These are phyloP conservation scores for Macrophomina pseudophaseolina DNA, from an alignment of 2,329 filamentous ascomycete species.

Conservation along the genomic window DNA sequence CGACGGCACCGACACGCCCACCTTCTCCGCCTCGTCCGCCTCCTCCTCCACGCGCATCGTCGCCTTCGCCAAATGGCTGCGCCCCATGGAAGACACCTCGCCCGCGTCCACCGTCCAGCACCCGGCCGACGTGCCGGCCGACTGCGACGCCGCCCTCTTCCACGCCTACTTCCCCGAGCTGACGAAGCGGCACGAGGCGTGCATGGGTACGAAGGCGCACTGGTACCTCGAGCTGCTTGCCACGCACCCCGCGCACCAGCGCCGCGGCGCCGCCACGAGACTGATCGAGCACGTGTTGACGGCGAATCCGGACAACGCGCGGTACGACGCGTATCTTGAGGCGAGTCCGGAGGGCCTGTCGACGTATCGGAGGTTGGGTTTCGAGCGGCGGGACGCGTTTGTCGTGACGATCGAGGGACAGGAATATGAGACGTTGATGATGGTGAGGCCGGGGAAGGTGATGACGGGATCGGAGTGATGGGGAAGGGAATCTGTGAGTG, in stretches of 20 bases:
- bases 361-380: constrained; percentile 9
- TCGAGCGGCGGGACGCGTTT: constrained; percentile 6
- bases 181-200: neutral
- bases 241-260: constrained; percentile 18
- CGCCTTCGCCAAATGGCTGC: constrained; percentile 20
- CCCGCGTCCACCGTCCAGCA: neutral
- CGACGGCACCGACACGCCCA: constrained; percentile 8
- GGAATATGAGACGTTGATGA: constrained; percentile 13
- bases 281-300: constrained; percentile 7
- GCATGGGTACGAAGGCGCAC: constrained; percentile 9
- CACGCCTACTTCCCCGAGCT: neutral
- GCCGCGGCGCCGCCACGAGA: constrained; percentile 7
- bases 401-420: neutral
- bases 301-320: neutral
- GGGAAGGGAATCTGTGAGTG: too few species aligned
- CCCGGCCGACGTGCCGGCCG: neutral
- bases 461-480: too few species aligned
- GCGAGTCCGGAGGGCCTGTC: neutral
- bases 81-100: neutral
- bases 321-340: constrained; percentile 8
- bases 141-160: neutral
- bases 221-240: constrained; percentile 25
- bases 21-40: neutral
- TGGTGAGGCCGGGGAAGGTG: constrained; percentile 7
- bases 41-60: neutral